Evolutionary conservation across 2,329 filamentous ascomycete species (phyloP), one percentile per base, ranked within the genome.

Genomic region (Pseudogymnoascus sp.): DNA sequence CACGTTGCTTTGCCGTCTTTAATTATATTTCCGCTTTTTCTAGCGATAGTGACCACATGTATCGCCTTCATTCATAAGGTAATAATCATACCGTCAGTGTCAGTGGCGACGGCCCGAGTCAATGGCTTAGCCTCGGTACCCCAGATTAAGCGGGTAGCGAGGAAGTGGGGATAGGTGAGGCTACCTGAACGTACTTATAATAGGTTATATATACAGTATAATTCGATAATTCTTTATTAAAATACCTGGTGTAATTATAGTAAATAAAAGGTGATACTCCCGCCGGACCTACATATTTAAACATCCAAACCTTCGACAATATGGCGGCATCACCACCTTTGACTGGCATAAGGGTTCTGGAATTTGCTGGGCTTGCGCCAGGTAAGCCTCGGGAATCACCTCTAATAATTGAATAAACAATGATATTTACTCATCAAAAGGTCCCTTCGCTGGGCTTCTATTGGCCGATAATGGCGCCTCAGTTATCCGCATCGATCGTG

Each of bases 381-480:
- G 80, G 79, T 79, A 75, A 60, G 57, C 15, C 7, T 38, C 19
- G 4, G 2, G n/a, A n/a, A 3, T 6, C 15, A 2, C 45, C 58
- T 23, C 13, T 37, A 18, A 57, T 58, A 21, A 19, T 57, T 33
- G 23, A 48, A 60, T 60, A 15, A 34, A 48, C 33, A 35, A 57
- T 10, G 18, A 60, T 38, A 37, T 30, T 34, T 57, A 52, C 45
- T n/a, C 8, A 19, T 13, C 15, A 52, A 7, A 64, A 92, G 91
- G 88, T 23, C 92, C 92, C 41, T 96, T 94, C 72, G 88, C 90
- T 57, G 91, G 91, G 67, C 82, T 96, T 69, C 82, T 96, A 57
- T 85, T 96, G 63, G 86, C 92, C 67, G 92, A 96, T 74, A 90
- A 90, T 65, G 92, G 92, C 68, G 92, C 92, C 59, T 84, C 84